These are phyloP conservation scores for Spergularia bocconei DNA, from an alignment of 148 eudicot species.

Conservation along the genomic window DNA sequence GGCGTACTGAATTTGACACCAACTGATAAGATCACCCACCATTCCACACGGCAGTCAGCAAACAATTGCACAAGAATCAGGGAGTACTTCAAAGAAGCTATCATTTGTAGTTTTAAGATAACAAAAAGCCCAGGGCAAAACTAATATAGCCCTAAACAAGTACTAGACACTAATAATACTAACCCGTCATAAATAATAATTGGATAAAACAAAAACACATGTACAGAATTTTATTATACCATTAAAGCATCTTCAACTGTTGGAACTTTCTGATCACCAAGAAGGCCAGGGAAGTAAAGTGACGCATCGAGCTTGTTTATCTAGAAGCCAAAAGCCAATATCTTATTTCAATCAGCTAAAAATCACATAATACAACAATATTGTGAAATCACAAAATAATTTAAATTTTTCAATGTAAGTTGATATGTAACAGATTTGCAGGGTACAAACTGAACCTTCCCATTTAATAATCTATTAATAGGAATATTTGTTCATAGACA, in stretches of 20 bases:
- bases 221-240: conserved; percentile 38
- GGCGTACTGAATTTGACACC: conserved; percentile 65
- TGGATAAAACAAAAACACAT: not conserved
- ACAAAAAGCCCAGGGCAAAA: not conserved
- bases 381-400: not conserved
- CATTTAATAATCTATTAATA: not conserved
- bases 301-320: conserved; percentile 52
- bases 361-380: not conserved
- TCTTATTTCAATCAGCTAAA: conserved; percentile 6
- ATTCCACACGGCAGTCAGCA: conserved; percentile 15
- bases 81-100: not conserved
- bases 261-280: conserved; percentile 44
- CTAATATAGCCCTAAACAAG: not conserved
- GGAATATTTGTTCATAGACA: not conserved
- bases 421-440: not conserved
- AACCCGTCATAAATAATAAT: not conserved
- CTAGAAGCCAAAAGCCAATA: conserved; percentile 43
- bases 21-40: conserved; percentile 42
- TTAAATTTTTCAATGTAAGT: not conserved
- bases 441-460: not conserved
- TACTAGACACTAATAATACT: not conserved
- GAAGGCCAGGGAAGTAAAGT: conserved; percentile 41
- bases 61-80: conserved; percentile 11
- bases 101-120: not conserved
- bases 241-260: conserved; percentile 78